A percentile compares a stretch with the other conserved stretches of the same genome.
phyloP scores from a whole-genome alignment of 2,329 filamentous ascomycete species.

The Hymenoscyphus albidus region DNA sequence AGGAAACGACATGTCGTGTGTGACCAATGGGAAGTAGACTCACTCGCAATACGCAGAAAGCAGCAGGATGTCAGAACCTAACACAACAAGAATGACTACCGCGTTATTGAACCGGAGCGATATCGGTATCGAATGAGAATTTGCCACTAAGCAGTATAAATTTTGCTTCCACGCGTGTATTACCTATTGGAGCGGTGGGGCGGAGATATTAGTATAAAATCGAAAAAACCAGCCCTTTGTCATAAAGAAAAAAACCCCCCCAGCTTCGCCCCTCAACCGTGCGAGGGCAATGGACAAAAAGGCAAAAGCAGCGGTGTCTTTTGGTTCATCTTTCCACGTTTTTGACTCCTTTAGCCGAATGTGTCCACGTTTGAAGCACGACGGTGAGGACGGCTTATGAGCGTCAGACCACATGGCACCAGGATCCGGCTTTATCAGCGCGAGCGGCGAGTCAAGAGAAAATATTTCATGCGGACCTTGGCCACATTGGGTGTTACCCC shows the following conservation, averaged over 20 bases:
- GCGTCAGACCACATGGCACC: constrained; percentile 1
- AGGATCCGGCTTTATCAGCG: not conserved
- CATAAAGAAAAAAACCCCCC: not conserved
- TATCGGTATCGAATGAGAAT: not conserved
- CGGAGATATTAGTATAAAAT: not conserved
- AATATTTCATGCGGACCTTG: not conserved
- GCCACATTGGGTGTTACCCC: not conserved
- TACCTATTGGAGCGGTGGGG: not conserved
- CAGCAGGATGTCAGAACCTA: not conserved
- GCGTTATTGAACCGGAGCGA: not conserved
- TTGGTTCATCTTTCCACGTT: not conserved
- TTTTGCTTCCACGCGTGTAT: not conserved
- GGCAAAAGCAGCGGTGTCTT: not conserved
- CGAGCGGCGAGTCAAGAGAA: not conserved
- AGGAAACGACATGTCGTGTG: not conserved
- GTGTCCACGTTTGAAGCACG: not conserved
- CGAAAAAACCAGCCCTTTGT: not conserved
- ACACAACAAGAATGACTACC: not conserved
- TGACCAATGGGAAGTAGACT: not conserved
- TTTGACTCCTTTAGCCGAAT: not conserved
- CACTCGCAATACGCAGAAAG: not conserved
- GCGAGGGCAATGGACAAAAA: not conserved
- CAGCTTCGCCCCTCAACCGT: not conserved
- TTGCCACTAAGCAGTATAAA: not conserved
- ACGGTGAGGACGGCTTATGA: not conserved